Base-by-base conservation (phyloP, 805 yeast genomes). In the Sugiyamaella boreocaroliniensis region DNA sequence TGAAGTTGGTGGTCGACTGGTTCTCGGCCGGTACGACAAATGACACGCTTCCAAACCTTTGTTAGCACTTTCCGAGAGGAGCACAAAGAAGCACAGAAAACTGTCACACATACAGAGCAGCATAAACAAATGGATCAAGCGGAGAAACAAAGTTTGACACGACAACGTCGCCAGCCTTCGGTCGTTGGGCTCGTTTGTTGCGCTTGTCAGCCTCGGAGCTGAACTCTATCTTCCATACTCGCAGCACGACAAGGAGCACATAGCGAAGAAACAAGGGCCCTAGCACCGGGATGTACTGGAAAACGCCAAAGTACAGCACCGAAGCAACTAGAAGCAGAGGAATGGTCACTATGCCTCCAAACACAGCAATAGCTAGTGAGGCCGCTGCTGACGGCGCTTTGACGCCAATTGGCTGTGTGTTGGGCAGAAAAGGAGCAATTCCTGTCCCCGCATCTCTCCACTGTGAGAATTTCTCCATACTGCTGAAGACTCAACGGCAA, bases 391-490 rank as follows among this genome's bases (percentile, higher is more conserved):
- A 44, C 16, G 22, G 15, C 15, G 45, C 10, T 26, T 16, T 45
- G 19, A 26, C 29, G n/a, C 37, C 37, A 15, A 40, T 43, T 4
- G 43, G 43, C 18, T 20, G n/a, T 7, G 45, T 43, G 18, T n/a
- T 29, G 2, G 95, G 95, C 70, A 85, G 72, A 59, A 88, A 89
- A 2, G 97, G 97, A 0, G 95, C 83, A 37, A 89, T 86, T n/a
- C 97, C 97, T 1, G 97, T 89, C 4, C 92, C 93, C 56, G 82
- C 86, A 64, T 89, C 97, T 68, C 96, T 77, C 83, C 86, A 89
- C 55, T 78, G 77, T 22, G 93, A 82, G 70, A 80, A 89, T 69
- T 86, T 84, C 70, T 86, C 95, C 96, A 89, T 85, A 10, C 8
- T 20, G 12, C 8, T 2, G 20, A 18, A 4, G n/a, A 42, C 7